Conservation (phyloP, 768 basidiomycete genomes). For the Sarcomyxa edulis region DNA sequence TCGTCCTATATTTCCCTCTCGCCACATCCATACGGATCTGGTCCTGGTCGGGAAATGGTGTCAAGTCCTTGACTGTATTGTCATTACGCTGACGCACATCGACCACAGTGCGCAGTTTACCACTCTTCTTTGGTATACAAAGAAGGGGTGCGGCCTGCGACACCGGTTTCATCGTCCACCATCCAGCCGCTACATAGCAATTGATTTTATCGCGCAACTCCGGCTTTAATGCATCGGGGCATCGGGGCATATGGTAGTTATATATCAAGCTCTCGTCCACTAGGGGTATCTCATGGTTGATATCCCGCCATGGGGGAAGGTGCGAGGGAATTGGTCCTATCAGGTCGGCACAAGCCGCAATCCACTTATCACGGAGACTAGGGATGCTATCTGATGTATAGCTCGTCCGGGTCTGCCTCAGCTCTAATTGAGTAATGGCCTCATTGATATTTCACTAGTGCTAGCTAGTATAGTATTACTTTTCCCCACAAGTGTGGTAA, state of each 20-base stretch:
- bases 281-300: conserved; percentile 33
- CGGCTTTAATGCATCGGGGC: conserved; percentile 21
- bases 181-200: conserved; percentile 21
- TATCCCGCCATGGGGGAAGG: conserved; percentile 26
- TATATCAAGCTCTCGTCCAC: conserved; percentile 27
- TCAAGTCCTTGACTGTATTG: conserved; percentile 33
- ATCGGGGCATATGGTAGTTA: conserved; percentile 22
- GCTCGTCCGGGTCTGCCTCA: too few species aligned
- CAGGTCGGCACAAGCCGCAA: conserved; percentile 16
- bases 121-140: conserved; percentile 25
- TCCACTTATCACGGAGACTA: conserved; percentile 13
- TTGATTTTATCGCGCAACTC: conserved; percentile 26
- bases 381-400: conserved; percentile 4
- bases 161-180: conserved; percentile 24
- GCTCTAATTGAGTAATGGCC: too few species aligned
- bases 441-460: too few species aligned
- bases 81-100: conserved; percentile 30
- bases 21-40: conserved; percentile 20
- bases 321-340: conserved; percentile 13
- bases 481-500: too few species aligned
- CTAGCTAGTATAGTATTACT: too few species aligned
- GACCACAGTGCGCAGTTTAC: conserved; percentile 25
- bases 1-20: conserved; percentile 15
- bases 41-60: conserved; percentile 36
- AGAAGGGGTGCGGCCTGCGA: conserved; percentile 24